A percentile compares a stretch with the other conserved stretches of the same genome.
These are phyloP conservation scores for Coffea canephora DNA, from an alignment of 257 asterid species.

Conservation along the genomic window DNA sequence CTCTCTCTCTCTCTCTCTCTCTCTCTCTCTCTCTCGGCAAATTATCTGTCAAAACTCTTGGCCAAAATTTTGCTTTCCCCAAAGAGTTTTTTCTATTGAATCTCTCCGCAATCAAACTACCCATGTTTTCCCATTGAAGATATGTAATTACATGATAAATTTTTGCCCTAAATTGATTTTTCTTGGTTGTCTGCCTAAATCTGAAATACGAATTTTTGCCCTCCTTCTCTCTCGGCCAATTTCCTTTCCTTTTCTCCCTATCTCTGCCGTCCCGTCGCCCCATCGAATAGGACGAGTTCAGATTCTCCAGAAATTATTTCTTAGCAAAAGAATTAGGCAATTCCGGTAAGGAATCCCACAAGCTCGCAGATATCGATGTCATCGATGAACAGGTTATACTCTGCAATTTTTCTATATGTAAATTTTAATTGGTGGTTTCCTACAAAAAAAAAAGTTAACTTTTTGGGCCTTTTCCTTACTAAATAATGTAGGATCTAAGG, in stretches of 20 bases:
- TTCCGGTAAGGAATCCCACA: slow-evolving; percentile 65
- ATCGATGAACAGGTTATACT: slow-evolving; percentile 73
- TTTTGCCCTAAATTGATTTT: no score
- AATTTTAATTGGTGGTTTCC: not conserved
- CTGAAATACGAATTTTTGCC: no score
- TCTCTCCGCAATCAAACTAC: no score
- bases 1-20: no score
- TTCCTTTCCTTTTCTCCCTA: not conserved
- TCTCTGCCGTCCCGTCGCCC: not conserved
- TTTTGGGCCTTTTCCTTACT: not conserved
- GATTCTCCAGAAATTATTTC: slow-evolving; percentile 20
- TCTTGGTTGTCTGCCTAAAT: no score
- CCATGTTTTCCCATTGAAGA: no score
- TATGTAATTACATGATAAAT: no score
- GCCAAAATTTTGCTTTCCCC: no score
- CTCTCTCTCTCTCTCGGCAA: no score
- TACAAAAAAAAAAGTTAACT: not conserved
- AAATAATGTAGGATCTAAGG: slow-evolving; percentile 59
- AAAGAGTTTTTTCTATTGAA: no score
- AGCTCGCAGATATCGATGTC: slow-evolving; percentile 58
- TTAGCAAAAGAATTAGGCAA: slow-evolving; percentile 19
- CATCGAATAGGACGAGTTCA: slow-evolving; percentile 73
- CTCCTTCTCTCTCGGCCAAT: not conserved
- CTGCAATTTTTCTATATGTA: not conserved
- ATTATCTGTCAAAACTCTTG: no score